Evolutionary conservation across 768 basidiomycete species (phyloP), one percentile per base, ranked within the genome.

Genomic region (Pleurotus pulmonarius): DNA sequence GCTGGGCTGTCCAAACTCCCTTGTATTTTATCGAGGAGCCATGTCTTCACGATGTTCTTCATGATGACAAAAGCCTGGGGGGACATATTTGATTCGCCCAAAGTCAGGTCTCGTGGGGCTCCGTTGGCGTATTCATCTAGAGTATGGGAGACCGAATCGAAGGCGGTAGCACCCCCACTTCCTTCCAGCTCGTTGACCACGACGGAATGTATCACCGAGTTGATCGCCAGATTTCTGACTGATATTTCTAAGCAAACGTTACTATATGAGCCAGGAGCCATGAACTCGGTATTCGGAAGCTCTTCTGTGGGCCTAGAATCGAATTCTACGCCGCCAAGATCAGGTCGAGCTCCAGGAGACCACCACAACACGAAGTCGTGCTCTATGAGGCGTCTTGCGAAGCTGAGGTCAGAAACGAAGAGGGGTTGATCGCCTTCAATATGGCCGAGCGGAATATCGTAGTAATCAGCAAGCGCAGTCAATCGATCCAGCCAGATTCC

Each of bases 131-230:
- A 97, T 58, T 97, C 89, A 64, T 93, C 89, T 58, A 99, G 73
- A 15, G 92, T 98, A 65, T 86, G 92, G 2, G 94, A 92, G 4
- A 90, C 86, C 0, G 94, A 91, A 66, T 98, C 95, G 65, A 98
- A 98, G 0, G 94, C 92, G 0, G 95, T 92, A 5, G 93, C 79
- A 3, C 95, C 96, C 1, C 94, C 90, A 58, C 90, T 92, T 1
- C 97, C 97, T 70, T 99, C 97, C 63, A 99, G 80, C 67, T 99
- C 97, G 73, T 99, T 98, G 60, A 99, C 92, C 56, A 96, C 76
- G 29, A 95, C 83, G 2, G 96, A 95, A 63, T 98, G 97, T 8
- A 98, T 74, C 4, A 99, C 89, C 0, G 97, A 87, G 66, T 99
- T 88, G 58, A 98, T 90, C 0, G 95, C 95, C 15, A 99, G 78